phyloP scores from a whole-genome alignment of 2,329 filamentous ascomycete species.

The Keithomyces neogunnii region DNA sequence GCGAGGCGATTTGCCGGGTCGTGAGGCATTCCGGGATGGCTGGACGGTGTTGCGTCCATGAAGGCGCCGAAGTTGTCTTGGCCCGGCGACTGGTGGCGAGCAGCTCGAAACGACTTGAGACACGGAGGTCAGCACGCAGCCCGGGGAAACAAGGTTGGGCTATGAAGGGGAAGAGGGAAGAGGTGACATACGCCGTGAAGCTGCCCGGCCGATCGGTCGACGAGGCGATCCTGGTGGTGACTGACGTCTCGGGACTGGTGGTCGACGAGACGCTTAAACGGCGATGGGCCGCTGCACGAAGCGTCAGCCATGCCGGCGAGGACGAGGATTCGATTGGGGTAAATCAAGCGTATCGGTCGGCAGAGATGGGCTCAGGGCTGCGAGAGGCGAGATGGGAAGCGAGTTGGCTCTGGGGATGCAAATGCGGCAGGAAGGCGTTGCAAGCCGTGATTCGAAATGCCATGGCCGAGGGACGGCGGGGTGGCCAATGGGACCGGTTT shows the following conservation, averaged over 20 bases:
- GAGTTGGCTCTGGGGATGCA: too few relatives aligned
- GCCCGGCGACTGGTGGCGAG: constrained; percentile 17
- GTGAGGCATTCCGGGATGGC: constrained; percentile 20
- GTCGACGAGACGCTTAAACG: constrained; percentile 34
- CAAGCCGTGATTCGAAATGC: too few relatives aligned
- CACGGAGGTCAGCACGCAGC: not conserved
- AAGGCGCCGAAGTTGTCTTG: constrained; percentile 27
- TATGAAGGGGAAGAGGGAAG: not conserved
- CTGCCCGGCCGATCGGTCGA: constrained; percentile 19
- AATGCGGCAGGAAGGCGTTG: too few relatives aligned
- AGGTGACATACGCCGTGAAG: constrained; percentile 21
- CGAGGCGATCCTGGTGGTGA: constrained; percentile 31
- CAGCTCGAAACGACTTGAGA: constrained; percentile 27
- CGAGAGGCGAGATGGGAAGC: too few relatives aligned
- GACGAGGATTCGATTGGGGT: not conserved
- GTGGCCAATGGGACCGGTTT: too few relatives aligned
- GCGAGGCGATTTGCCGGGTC: constrained; percentile 26
- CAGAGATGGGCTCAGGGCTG: too few relatives aligned
- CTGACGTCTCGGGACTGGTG: constrained; percentile 33
- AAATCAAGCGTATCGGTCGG: too few relatives aligned
- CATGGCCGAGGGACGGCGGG: too few relatives aligned
- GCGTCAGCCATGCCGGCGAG: constrained; percentile 28
- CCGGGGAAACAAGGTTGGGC: too few relatives aligned
- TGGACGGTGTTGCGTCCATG: constrained; percentile 20
- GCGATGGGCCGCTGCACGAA: constrained; percentile 32